These are phyloP conservation scores for Fusarium albidum DNA, from an alignment of 2,329 filamentous ascomycete species.

Conservation along the genomic window DNA sequence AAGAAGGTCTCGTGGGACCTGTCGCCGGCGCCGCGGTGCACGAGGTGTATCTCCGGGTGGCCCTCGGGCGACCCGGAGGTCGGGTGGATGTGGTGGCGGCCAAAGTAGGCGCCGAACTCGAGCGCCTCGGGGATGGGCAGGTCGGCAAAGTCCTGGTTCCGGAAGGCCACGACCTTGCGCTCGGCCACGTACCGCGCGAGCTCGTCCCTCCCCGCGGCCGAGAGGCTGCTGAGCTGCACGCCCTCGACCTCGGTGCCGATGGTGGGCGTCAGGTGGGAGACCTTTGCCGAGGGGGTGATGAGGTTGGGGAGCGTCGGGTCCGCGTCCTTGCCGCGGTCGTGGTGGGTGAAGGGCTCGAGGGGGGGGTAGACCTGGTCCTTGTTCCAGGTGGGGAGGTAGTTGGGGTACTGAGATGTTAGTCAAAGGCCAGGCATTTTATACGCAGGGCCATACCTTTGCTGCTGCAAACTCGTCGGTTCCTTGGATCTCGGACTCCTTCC, in stretches of 20 bases:
- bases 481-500: slow-evolving; percentile 32
- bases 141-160: slow-evolving; percentile 76
- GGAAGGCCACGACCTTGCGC: slow-evolving; percentile 81
- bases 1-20: slow-evolving; percentile 67
- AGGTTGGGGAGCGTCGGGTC: slow-evolving; percentile 75
- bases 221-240: slow-evolving; percentile 75
- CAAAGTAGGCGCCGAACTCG: slow-evolving; percentile 77
- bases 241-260: slow-evolving; percentile 78
- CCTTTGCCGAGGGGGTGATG: slow-evolving; percentile 59
- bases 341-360: slow-evolving; percentile 74
- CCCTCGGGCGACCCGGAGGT: slow-evolving; percentile 78
- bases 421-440: not conserved
- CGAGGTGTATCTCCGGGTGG: slow-evolving; percentile 78
- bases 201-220: slow-evolving; percentile 76
- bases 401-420: slow-evolving; percentile 61
- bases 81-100: slow-evolving; percentile 82
- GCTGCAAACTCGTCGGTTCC: slow-evolving; percentile 32
- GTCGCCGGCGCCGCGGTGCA: slow-evolving; percentile 70
- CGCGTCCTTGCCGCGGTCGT: slow-evolving; percentile 79
- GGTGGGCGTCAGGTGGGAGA: slow-evolving; percentile 72
- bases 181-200: slow-evolving; percentile 78
- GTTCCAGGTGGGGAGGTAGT: slow-evolving; percentile 79
- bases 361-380: slow-evolving; percentile 70
- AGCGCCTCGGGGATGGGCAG: slow-evolving; percentile 75
- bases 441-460: slow-evolving; percentile 27